These are phyloP conservation scores for Gossypioides kirkii DNA, from an alignment of 345 rosid species.

Conservation along the genomic window DNA sequence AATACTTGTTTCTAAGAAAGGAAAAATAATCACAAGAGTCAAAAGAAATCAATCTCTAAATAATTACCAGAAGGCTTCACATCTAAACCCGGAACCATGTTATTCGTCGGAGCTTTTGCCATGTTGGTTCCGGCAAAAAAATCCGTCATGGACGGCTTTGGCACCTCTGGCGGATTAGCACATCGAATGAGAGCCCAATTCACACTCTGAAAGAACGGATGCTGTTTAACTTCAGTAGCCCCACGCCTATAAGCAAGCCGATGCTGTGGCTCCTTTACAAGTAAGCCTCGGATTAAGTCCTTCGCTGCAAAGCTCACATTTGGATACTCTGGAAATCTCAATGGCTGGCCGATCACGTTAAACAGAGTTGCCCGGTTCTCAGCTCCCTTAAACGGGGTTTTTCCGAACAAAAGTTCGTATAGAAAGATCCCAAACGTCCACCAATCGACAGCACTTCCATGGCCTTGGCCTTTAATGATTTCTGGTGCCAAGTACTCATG, in stretches of 20 bases:
- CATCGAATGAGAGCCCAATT: conserved; percentile 92
- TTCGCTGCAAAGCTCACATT: conserved; percentile 68
- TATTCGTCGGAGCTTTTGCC: conserved; percentile 19
- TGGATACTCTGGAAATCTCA: conserved; percentile 69
- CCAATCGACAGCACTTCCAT: conserved; percentile 91
- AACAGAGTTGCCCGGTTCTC: conserved; percentile 62
- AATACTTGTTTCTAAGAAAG: neutral
- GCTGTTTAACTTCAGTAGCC: conserved; percentile 78
- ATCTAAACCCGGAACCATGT: conserved; percentile 25
- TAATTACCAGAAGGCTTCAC: conserved; percentile 56
- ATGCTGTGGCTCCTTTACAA: conserved; percentile 78
- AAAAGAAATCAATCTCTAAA: conserved; percentile 77
- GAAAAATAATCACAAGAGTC: conserved; percentile 25
- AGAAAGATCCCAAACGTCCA: conserved; percentile 88
- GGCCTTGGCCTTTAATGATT: conserved; percentile 83
- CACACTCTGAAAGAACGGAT: conserved; percentile 71
- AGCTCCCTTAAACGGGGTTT: conserved; percentile 71
- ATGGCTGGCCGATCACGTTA: conserved; percentile 69
- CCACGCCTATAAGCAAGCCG: conserved; percentile 74
- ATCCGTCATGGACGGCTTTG: conserved; percentile 30
- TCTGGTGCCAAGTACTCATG: conserved; percentile 92
- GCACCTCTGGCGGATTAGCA: conserved; percentile 68
- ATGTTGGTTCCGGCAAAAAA: conserved; percentile 26
- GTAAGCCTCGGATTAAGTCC: conserved; percentile 71
- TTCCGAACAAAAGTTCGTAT: conserved; percentile 74